Base-by-base conservation (phyloP, 257 asterid genomes). In the Schizonepeta tenuifolia region DNA sequence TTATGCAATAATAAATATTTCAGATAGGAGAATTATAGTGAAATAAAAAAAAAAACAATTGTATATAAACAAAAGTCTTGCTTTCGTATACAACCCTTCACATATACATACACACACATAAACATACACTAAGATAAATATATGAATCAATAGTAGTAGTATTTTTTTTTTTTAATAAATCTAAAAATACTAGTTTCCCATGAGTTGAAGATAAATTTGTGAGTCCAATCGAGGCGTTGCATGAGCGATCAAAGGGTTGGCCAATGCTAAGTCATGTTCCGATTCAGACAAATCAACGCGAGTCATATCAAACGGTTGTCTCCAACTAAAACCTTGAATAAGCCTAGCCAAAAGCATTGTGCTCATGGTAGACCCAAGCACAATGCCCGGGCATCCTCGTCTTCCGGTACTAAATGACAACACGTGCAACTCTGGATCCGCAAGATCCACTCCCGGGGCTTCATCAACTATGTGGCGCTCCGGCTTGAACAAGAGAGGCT, bases 331-430 rank as follows among this genome's bases (percentile, higher is more conserved):
- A 0, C 72, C 77, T 0, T 79, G 83, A 50, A 79, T 2, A 43
- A 79, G 78, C 11, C 72, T 58, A 44, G 77, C 83, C 17, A 79
- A 50, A n/a, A 79, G 70, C 3, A 74, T 69, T 0, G 70, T 36
- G 6, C 67, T 22, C 40, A 79, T 36, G 11, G 79, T 74, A 0
- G 83, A 62, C 7, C 83, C 80, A 0, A 79, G 83, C 55, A 47
- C 9, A 11, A 58, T 6, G 0, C 67, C 74, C 0, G 79, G 74
- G 20, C 78, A 83, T 0, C 84, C 87, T 46, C 87, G 78, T n/a
- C 82, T 77, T 12, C 87, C 82, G 0, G 43, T 62, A 43, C 87
- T 33, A 5, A 83, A 83, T 0, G 84, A 73, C 1, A 83, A 24
- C 56, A 77, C 12, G 3, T 7, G 21, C 53, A 83, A 1, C 0